These are phyloP conservation scores for Venturia carpophila DNA, from an alignment of 2,329 filamentous ascomycete species.

Conservation along the genomic window DNA sequence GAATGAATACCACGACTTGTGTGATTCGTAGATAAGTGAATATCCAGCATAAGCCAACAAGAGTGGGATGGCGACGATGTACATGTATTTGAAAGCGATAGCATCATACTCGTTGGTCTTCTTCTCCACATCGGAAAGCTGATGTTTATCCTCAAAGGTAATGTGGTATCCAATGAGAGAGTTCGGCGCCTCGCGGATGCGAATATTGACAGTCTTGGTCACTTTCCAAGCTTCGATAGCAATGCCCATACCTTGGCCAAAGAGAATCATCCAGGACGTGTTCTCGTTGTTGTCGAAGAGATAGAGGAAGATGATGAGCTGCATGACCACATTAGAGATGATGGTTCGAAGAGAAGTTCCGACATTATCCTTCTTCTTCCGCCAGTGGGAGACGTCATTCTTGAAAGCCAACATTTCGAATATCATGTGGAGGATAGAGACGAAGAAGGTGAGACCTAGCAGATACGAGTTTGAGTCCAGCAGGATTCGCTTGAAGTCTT, in stretches of 20 bases:
- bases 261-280: constrained; percentile 98
- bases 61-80: constrained; percentile 81
- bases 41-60: constrained; percentile 84
- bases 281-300: constrained; percentile 95
- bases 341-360: constrained; percentile 95
- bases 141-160: constrained; percentile 91
- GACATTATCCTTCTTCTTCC: constrained; percentile 99
- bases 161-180: constrained; percentile 72
- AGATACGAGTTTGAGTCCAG: constrained; percentile 91
- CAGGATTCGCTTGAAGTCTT: constrained; percentile 93
- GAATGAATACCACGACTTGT: constrained; percentile 98
- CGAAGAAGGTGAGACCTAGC: constrained; percentile 72
- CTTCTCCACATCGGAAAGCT: constrained; percentile 87
- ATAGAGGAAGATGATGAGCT: constrained; percentile 90
- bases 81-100: constrained; percentile 96
- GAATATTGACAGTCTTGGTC: constrained; percentile 87
- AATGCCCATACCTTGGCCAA: constrained; percentile 81
- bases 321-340: constrained; percentile 96
- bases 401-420: constrained; percentile 96
- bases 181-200: constrained; percentile 60
- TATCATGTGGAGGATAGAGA: constrained; percentile 84
- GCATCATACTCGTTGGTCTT: constrained; percentile 98
- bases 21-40: constrained; percentile 82
- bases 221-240: constrained; percentile 85
- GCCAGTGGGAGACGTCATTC: constrained; percentile 93